A percentile compares a stretch with the other conserved stretches of the same genome.
Evolutionary conservation across 2,329 filamentous ascomycete genomes (phyloP).

Genomic region (Colletotrichum viniferum): DNA sequence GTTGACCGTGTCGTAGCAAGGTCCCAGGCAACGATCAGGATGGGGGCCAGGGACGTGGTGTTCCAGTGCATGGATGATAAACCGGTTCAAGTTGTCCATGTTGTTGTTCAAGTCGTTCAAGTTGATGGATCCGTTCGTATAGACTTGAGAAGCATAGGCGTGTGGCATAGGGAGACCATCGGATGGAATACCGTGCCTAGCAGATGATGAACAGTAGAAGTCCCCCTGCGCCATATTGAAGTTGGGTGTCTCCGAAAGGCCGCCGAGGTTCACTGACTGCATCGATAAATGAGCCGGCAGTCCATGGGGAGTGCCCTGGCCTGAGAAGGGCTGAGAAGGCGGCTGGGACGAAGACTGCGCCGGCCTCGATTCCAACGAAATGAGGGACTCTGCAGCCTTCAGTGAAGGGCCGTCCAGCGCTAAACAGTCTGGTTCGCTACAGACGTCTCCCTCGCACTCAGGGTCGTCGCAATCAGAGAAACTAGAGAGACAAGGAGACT

Average conservation of each 20-base stretch:
- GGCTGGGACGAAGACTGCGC: not conserved
- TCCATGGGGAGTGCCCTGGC: not conserved
- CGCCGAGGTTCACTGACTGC: not conserved
- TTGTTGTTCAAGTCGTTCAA: no score
- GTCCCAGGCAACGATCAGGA: not conserved
- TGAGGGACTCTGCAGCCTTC: not conserved
- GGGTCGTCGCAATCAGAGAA: conserved; percentile 38
- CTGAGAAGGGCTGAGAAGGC: not conserved
- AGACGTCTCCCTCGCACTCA: conserved; percentile 41
- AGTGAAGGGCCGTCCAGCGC: not conserved
- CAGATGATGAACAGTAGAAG: not conserved
- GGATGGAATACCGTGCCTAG: not conserved
- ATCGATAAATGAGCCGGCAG: not conserved
- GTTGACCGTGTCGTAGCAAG: conserved; percentile 25
- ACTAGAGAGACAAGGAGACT: not conserved
- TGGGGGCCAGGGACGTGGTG: conserved; percentile 24
- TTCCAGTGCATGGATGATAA: conserved; percentile 32
- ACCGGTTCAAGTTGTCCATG: no score
- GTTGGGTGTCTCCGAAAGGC: not conserved
- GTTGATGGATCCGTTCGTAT: not conserved
- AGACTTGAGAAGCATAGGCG: not conserved
- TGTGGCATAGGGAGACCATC: not conserved
- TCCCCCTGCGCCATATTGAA: not conserved
- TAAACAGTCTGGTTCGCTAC: conserved; percentile 38
- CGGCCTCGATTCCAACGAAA: not conserved